A percentile compares a stretch with the other conserved stretches of the same genome.
Evolutionary conservation across 495 filamentous ascomycete genomes (phyloP).

Genomic region (Neurospora sp.): DNA sequence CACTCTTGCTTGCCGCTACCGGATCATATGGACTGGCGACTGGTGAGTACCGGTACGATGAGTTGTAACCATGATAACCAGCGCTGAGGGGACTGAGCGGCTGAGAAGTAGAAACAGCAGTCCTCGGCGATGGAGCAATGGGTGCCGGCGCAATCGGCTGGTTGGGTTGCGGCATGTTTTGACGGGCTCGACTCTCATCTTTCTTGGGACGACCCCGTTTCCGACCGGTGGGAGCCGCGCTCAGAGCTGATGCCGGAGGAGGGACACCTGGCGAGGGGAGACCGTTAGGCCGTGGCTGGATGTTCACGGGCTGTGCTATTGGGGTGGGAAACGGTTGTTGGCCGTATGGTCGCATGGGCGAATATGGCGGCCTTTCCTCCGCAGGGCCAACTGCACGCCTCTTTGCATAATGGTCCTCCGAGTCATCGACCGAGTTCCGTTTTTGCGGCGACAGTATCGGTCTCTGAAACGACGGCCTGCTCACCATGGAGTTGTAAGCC

Average conservation of each 20-base stretch:
- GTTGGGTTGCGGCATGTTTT: slow-evolving; percentile 22
- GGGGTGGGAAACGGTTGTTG: slow-evolving; percentile 18
- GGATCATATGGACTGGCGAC: not conserved
- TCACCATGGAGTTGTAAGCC: slow-evolving; percentile 35
- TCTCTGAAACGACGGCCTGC: slow-evolving; percentile 7
- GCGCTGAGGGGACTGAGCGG: not conserved
- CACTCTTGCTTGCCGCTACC: not conserved
- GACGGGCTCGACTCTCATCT: slow-evolving; percentile 7
- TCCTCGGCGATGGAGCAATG: slow-evolving; percentile 14
- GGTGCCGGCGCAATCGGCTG: slow-evolving; percentile 27
- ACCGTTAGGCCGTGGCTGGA: slow-evolving; percentile 31
- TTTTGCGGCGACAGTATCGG: slow-evolving; percentile 27
- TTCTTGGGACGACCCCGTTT: slow-evolving; percentile 23
- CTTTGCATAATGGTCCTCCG: slow-evolving; percentile 31
- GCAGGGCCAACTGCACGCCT: slow-evolving; percentile 27
- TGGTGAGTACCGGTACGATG: not conserved
- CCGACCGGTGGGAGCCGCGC: slow-evolving; percentile 12
- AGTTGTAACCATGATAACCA: not conserved
- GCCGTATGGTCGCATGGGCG: slow-evolving; percentile 8
- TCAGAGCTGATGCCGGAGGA: slow-evolving; percentile 15
- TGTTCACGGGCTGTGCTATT: slow-evolving; percentile 9
- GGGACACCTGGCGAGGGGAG: slow-evolving; percentile 16
- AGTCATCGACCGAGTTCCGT: slow-evolving; percentile 34
- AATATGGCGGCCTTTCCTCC: slow-evolving; percentile 10
- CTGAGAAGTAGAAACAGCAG: not conserved